Percentiles rank a stretch among this genome's conserved stretches.
These are phyloP conservation scores for Wallacemonas rigidus DNA, from an alignment of 208 protist species.

Conservation along the genomic window DNA sequence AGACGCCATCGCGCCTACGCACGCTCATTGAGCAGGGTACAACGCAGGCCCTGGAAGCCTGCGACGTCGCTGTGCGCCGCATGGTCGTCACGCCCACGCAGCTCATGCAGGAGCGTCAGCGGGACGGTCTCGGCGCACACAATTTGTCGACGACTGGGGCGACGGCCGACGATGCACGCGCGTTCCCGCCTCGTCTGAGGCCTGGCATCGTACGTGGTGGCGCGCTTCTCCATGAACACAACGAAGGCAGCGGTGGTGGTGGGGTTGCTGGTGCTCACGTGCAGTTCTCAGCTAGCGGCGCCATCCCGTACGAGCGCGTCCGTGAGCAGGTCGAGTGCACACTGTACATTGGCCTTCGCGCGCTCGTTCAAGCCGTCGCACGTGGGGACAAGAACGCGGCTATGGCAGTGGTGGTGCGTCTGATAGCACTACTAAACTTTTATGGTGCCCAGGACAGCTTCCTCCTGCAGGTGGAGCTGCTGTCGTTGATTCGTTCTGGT, in stretches of 20 bases:
- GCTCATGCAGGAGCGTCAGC: neutral
- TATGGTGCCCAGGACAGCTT: slow-evolving; percentile 1
- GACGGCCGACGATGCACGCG: neutral
- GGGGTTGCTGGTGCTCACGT: neutral
- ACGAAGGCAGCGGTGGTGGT: neutral
- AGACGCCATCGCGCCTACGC: slow-evolving; percentile 48
- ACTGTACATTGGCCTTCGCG: slow-evolving; percentile 40
- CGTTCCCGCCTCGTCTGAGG: neutral
- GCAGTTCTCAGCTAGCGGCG: neutral
- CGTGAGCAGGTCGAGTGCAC: slow-evolving; percentile 19
- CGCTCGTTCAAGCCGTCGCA: slow-evolving; percentile 40
- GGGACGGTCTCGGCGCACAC: neutral
- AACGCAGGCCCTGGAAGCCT: neutral
- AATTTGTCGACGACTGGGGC: no score
- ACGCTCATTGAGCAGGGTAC: slow-evolving; percentile 14
- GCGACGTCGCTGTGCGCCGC: slow-evolving; percentile 1
- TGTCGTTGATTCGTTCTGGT: neutral
- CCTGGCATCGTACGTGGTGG: neutral
- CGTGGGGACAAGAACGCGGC: slow-evolving; percentile 39
- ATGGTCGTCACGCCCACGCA: slow-evolving; percentile 15
- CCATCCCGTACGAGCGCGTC: slow-evolving; percentile 7
- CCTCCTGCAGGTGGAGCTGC: slow-evolving; percentile 1
- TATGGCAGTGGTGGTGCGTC: slow-evolving; percentile 23
- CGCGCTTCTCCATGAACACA: neutral
- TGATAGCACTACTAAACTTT: slow-evolving; percentile 43